Evolutionary conservation across 2,329 filamentous ascomycete species (phyloP).

Genomic region (Lasiodiplodia hormozganensis): DNA sequence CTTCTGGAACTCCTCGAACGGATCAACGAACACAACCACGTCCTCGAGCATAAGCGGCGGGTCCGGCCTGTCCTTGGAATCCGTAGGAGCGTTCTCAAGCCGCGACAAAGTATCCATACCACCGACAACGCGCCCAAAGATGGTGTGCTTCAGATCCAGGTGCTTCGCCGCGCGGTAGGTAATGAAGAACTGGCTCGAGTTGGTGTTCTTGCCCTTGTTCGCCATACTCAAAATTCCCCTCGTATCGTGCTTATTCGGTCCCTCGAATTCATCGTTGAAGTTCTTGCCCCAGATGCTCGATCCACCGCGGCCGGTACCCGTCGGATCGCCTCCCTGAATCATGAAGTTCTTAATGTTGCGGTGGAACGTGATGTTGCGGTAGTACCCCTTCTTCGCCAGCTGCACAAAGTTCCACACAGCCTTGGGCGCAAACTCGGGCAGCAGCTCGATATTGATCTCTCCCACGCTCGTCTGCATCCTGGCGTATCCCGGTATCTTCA

Average conservation of each 20-base stretch:
- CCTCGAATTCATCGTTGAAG: slow-evolving; percentile 92
- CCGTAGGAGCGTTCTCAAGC: slow-evolving; percentile 80
- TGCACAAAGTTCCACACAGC: slow-evolving; percentile 98
- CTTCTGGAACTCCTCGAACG: slow-evolving; percentile 91
- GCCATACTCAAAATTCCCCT: slow-evolving; percentile 91
- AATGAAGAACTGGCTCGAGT: slow-evolving; percentile 94
- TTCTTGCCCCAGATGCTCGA: slow-evolving; percentile 91
- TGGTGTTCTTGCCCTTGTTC: slow-evolving; percentile 98
- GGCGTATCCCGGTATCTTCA: slow-evolving; percentile 91
- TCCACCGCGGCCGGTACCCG: slow-evolving; percentile 90
- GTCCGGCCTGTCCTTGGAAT: slow-evolving; percentile 44
- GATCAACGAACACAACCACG: slow-evolving; percentile 87
- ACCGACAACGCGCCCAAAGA: slow-evolving; percentile 86
- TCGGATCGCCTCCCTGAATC: slow-evolving; percentile 96
- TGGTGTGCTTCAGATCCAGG: slow-evolving; percentile 94
- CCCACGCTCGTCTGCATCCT: slow-evolving; percentile 87
- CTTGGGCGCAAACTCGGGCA: slow-evolving; percentile 87
- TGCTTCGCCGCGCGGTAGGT: slow-evolving; percentile 85
- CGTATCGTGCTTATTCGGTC: slow-evolving; percentile 80
- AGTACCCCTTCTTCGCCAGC: slow-evolving; percentile 88
- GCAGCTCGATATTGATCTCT: slow-evolving; percentile 84
- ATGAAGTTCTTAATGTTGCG: slow-evolving; percentile 96
- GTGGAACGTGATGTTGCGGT: slow-evolving; percentile 83
- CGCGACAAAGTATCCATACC: slow-evolving; percentile 73
- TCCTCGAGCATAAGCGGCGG: slow-evolving; percentile 75